Evolutionary conservation across 129 eudicot species (phyloP).

Genomic region (Scalesia atractyloides): DNA sequence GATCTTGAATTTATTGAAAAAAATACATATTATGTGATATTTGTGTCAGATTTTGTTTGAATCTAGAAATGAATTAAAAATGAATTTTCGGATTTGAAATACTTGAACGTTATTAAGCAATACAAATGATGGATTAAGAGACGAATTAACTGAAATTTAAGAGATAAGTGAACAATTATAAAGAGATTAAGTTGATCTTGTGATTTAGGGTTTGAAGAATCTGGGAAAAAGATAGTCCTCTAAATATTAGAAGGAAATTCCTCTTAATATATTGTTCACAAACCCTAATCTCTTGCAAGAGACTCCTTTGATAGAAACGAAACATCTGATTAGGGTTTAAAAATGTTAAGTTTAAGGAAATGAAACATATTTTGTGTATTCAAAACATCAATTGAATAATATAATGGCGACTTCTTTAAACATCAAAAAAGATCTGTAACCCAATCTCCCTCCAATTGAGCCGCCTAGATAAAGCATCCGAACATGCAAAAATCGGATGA

Average conservation of each 20-base stretch:
- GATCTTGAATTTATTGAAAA: conserved; percentile 32
- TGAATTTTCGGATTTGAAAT: neutral
- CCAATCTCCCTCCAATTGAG: no score
- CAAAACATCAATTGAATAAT: no score
- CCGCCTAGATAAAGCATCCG: no score
- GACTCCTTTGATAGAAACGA: no score
- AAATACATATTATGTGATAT: conserved; percentile 13
- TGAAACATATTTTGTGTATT: no score
- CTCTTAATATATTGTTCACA: neutral
- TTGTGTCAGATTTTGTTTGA: neutral
- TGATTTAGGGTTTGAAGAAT: neutral
- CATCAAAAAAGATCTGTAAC: no score
- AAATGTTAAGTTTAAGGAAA: no score
- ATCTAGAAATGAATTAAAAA: neutral
- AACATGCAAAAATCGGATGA: no score
- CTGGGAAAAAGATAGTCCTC: neutral
- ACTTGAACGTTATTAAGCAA: conserved; percentile 18
- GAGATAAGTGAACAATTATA: neutral
- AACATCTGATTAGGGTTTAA: no score
- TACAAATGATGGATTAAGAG: neutral
- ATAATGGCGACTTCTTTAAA: no score
- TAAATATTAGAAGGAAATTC: neutral
- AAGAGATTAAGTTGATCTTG: conserved; percentile 14
- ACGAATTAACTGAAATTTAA: neutral
- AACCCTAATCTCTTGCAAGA: no score